These are phyloP conservation scores for Arthrobotrys sinensis DNA, from an alignment of 2,329 filamentous ascomycete genomes.

Conservation along the genomic window DNA sequence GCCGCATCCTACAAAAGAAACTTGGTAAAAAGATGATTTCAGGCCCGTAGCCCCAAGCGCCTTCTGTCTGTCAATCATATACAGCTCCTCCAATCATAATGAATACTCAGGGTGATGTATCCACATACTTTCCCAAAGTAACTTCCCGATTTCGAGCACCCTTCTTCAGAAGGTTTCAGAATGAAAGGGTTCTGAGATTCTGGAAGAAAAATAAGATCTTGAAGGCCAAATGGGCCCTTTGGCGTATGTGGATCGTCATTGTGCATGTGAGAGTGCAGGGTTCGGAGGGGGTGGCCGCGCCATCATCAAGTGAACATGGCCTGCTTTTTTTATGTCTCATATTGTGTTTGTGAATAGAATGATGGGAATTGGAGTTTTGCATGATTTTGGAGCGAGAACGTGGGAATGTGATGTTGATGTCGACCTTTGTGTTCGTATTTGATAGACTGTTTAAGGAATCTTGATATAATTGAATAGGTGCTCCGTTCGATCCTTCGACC, in stretches of 20 bases:
- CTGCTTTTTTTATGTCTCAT: conserved; percentile 10
- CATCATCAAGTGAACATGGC: conserved; percentile 24
- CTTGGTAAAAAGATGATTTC: background rate
- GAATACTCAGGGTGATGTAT: background rate
- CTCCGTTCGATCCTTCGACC: background rate
- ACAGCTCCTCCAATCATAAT: conserved; percentile 7
- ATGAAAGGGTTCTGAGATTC: conserved; percentile 36
- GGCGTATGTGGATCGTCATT: conserved; percentile 24
- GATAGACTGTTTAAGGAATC: background rate
- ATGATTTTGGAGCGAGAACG: background rate
- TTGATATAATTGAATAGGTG: background rate
- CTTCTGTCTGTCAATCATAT: background rate
- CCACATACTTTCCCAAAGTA: conserved; percentile 7
- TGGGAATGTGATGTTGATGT: background rate
- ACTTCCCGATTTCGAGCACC: background rate
- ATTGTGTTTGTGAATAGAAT: background rate
- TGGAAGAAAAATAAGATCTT: conserved; percentile 39
- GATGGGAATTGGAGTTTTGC: background rate
- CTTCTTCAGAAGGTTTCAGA: background rate
- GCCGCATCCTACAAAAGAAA: conserved; percentile 12
- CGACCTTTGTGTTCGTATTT: background rate
- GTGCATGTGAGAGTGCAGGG: conserved; percentile 27
- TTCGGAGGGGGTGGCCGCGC: conserved; percentile 1
- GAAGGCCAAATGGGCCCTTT: conserved; percentile 22
- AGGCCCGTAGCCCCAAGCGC: conserved; percentile 23